phyloP scores from a whole-genome alignment of 768 basidiomycete genomes.

The Lentinula detonsa region DNA sequence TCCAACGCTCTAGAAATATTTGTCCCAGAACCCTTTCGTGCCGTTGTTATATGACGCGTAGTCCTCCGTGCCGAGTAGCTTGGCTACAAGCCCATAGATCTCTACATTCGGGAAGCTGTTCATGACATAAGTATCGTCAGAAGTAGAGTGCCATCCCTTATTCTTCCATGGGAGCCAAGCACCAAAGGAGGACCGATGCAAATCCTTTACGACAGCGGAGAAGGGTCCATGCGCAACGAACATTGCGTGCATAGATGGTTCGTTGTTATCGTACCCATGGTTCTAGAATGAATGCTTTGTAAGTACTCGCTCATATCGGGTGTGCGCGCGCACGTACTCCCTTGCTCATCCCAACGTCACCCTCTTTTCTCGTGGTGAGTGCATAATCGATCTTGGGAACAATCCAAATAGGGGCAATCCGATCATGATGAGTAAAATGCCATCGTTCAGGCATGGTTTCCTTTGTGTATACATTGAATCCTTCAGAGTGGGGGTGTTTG shows the following conservation, averaged over 20 bases:
- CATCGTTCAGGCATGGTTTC: conserved; percentile 78
- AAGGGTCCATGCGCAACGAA: conserved; percentile 94
- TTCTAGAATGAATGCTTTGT: conserved; percentile 38
- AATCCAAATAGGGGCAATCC: conserved; percentile 87
- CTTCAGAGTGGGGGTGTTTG: conserved; percentile 40
- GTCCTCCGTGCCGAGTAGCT: conserved; percentile 58
- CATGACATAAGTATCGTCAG: conserved; percentile 65
- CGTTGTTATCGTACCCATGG: conserved; percentile 86
- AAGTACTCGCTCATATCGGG: not conserved
- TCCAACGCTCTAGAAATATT: conserved; percentile 43
- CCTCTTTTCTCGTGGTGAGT: conserved; percentile 60
- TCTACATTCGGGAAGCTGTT: conserved; percentile 83
- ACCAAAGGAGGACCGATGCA: conserved; percentile 26
- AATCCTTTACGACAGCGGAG: conserved; percentile 57
- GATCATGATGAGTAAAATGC: conserved; percentile 64
- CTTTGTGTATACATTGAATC: conserved; percentile 74
- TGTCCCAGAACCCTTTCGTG: conserved; percentile 79
- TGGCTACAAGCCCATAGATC: conserved; percentile 77
- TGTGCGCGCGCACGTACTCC: conserved; percentile 50
- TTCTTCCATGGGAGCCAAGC: conserved; percentile 21
- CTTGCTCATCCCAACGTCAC: conserved; percentile 58
- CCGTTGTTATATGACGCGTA: conserved; percentile 66
- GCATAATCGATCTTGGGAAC: conserved; percentile 79
- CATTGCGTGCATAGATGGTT: conserved; percentile 76
- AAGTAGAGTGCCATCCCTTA: conserved; percentile 64